Evolutionary conservation across 2,329 filamentous ascomycete genomes (phyloP).

Genomic region (Epicoccum sorghinum): DNA sequence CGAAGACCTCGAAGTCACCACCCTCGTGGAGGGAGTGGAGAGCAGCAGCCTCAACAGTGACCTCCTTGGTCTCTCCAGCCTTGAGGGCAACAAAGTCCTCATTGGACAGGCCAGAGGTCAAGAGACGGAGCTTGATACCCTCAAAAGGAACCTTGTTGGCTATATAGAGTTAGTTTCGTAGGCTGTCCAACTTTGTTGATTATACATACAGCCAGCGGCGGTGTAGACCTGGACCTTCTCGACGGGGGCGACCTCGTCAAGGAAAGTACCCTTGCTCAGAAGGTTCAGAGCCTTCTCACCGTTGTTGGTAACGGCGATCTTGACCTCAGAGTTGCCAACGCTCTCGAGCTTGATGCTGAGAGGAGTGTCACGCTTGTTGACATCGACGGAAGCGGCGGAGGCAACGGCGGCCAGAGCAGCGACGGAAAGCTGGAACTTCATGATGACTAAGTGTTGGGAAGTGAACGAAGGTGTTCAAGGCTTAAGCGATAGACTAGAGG

Average conservation of each 20-base stretch:
- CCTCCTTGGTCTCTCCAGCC: constrained; percentile 56
- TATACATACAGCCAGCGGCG: constrained; percentile 49
- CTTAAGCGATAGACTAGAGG: constrained; percentile 11
- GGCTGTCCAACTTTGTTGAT: neutral
- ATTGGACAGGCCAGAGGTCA: constrained; percentile 52
- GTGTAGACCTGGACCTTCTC: constrained; percentile 61
- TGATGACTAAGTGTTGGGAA: constrained; percentile 23
- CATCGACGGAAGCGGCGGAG: constrained; percentile 35
- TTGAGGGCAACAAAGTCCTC: constrained; percentile 59
- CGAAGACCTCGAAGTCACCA: constrained; percentile 63
- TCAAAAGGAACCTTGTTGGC: constrained; percentile 57
- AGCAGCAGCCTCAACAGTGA: constrained; percentile 62
- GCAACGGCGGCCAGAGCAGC: constrained; percentile 36
- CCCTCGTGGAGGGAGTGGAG: constrained; percentile 59
- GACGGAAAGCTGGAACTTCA: constrained; percentile 40
- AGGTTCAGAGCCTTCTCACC: constrained; percentile 58
- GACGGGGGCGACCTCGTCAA: constrained; percentile 57
- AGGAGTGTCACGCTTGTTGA: constrained; percentile 45
- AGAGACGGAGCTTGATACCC: constrained; percentile 60
- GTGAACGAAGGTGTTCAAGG: constrained; percentile 10
- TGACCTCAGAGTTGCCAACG: constrained; percentile 60
- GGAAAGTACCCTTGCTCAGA: constrained; percentile 60
- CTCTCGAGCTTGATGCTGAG: constrained; percentile 52
- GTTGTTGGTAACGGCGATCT: constrained; percentile 61
- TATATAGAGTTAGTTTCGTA: constrained; percentile 23